A percentile compares a stretch with the other conserved stretches of the same genome.
Conservation (phyloP, 1,284 basidiomycete species). For the Abortiporus biennis region DNA sequence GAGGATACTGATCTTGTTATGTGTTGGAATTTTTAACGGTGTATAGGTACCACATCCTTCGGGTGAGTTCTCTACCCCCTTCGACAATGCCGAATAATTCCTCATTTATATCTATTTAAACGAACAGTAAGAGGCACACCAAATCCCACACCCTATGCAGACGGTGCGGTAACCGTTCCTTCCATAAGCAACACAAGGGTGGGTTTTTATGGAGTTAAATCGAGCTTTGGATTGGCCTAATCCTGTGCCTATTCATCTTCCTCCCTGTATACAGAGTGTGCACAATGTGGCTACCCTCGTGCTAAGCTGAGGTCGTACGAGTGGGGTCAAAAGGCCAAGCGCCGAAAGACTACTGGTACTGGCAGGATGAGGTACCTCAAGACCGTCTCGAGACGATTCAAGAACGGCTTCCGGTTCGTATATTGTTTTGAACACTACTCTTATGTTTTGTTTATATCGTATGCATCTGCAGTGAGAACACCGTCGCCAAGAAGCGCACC, state of each 20-base stretch:
- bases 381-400: conserved; percentile 87
- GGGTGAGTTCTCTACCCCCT: conserved; percentile 47
- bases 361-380: conserved; percentile 96
- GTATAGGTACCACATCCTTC: conserved; percentile 84
- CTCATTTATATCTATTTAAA: conserved; percentile 9
- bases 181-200: conserved; percentile 99
- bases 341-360: conserved; percentile 98
- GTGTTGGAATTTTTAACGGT: conserved; percentile 17
- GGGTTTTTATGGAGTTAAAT: conserved; percentile 25
- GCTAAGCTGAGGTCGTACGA: conserved; percentile 96
- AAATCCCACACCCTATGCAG: conserved; percentile 98
- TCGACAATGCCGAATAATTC: not conserved
- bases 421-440: not conserved
- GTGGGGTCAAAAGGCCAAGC: conserved; percentile 99
- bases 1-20: conserved; percentile 16
- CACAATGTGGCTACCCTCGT: conserved; percentile 93
- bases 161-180: conserved; percentile 88
- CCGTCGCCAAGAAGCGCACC: conserved; percentile 58
- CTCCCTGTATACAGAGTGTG: conserved; percentile 59
- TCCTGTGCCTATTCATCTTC: not conserved
- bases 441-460: conserved; percentile 12
- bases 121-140: conserved; percentile 88
- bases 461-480: conserved; percentile 65
- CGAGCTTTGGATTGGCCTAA: not conserved
- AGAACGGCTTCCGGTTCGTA: conserved; percentile 91